phyloP scores from a whole-genome alignment of 306 rosid species.

The Calophaca sinica region DNA sequence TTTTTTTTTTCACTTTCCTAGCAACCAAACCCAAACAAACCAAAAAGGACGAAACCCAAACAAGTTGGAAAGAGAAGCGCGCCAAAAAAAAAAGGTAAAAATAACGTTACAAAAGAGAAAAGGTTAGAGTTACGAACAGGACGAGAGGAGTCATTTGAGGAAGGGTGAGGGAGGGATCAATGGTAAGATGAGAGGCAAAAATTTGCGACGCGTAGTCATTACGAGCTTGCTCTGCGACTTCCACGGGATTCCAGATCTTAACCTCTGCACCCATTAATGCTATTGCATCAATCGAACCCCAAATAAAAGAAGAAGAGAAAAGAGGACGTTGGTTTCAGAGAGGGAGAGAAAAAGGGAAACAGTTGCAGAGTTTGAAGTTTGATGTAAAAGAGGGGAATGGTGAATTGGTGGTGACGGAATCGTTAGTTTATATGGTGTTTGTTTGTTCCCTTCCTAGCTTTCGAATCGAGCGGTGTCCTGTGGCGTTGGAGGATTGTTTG shows the following conservation, averaged over 20 bases:
- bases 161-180: constrained; percentile 72
- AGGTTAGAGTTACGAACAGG: constrained; percentile 55
- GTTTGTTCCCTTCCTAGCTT: neutral
- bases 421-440: neutral
- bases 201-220: constrained; percentile 52
- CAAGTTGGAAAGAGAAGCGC: constrained; percentile 17
- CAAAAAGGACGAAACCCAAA: neutral
- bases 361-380: too few species aligned
- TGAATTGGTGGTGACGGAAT: too few species aligned
- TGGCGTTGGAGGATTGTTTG: constrained; percentile 3
- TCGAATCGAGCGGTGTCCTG: neutral
- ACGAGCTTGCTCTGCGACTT: constrained; percentile 57
- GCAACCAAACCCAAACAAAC: neutral
- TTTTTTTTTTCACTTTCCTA: too few species aligned
- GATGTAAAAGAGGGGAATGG: neutral
- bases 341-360: neutral
- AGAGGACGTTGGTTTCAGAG: neutral
- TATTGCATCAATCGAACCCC: neutral
- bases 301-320: neutral
- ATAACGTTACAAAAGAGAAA: neutral
- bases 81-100: constrained; percentile 7
- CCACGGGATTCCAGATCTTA: constrained; percentile 69
- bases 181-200: constrained; percentile 58
- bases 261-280: constrained; percentile 55
- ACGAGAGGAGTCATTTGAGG: constrained; percentile 58